phyloP scores from a whole-genome alignment of 768 basidiomycete genomes.

The Cystofilobasidium bisporidii region DNA sequence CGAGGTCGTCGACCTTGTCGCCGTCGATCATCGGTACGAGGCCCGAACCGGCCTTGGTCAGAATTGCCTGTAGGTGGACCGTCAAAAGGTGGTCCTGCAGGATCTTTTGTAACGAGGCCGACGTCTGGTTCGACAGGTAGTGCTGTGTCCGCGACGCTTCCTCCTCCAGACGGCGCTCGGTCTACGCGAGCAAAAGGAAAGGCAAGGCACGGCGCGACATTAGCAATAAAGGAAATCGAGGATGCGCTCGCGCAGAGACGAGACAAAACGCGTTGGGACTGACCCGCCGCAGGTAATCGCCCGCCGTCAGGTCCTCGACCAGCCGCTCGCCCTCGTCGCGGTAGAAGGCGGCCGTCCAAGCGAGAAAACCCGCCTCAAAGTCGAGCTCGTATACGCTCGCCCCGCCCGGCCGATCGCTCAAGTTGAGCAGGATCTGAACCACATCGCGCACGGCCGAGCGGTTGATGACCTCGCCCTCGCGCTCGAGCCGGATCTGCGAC shows the following conservation, averaged over 20 bases:
- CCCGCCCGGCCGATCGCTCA: constrained; percentile 46
- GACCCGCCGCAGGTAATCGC: constrained; percentile 72
- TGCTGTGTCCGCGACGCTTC: constrained; percentile 77
- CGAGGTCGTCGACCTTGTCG: constrained; percentile 64
- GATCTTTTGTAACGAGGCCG: constrained; percentile 57
- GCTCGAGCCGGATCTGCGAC: constrained; percentile 76
- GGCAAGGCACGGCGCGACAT: no score
- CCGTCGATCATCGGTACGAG: constrained; percentile 76
- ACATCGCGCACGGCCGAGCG: constrained; percentile 83
- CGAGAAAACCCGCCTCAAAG: constrained; percentile 71
- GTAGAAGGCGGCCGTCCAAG: constrained; percentile 72
- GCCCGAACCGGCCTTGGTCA: constrained; percentile 73
- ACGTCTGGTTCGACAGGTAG: constrained; percentile 71
- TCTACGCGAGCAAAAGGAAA: constrained; percentile 50
- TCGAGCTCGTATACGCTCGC: constrained; percentile 67
- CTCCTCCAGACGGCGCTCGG: constrained; percentile 65
- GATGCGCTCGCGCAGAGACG: no score
- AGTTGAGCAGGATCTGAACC: constrained; percentile 68
- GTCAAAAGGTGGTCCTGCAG: constrained; percentile 68
- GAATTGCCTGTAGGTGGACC: constrained; percentile 62
- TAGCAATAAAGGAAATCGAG: neutral
- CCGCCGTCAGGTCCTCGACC: constrained; percentile 63
- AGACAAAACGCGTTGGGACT: no score
- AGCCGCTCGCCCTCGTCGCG: constrained; percentile 59
- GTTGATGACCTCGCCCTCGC: constrained; percentile 81